phyloP scores from a whole-genome alignment of 2,329 filamentous ascomycete genomes.

The Tricladium varicosporioides region DNA sequence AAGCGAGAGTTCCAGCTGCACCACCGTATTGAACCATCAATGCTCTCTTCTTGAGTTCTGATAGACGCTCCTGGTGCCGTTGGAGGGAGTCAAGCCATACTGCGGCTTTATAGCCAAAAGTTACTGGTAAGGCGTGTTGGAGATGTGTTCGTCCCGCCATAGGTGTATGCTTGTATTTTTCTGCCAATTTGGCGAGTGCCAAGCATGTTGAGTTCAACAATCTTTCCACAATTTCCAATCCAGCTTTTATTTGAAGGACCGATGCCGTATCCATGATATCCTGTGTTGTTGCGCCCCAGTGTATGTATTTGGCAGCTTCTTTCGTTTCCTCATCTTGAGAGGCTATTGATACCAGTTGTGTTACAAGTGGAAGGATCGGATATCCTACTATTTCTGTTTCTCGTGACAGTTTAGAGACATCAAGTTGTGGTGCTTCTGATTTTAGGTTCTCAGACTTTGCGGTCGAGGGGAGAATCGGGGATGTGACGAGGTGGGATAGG shows the following conservation, averaged over 20 bases:
- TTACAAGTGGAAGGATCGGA: conserved; percentile 49
- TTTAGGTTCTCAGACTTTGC: not conserved
- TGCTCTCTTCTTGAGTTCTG: conserved; percentile 44
- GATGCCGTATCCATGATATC: conserved; percentile 58
- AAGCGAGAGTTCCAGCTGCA: conserved; percentile 54
- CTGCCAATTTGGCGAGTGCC: conserved; percentile 42
- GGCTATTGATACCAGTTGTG: conserved; percentile 42
- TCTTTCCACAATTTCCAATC: conserved; percentile 46
- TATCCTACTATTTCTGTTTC: conserved; percentile 53
- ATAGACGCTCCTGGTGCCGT: conserved; percentile 46
- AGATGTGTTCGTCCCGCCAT: conserved; percentile 58
- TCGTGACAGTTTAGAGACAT: conserved; percentile 41
- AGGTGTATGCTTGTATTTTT: conserved; percentile 48
- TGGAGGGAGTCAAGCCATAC: conserved; percentile 51
- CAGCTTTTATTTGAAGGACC: conserved; percentile 51
- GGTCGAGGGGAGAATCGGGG: not conserved
- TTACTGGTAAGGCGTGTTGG: conserved; percentile 55
- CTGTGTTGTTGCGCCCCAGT: conserved; percentile 59
- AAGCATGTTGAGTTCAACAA: conserved; percentile 43
- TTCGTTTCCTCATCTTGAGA: conserved; percentile 18
- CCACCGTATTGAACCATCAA: conserved; percentile 56
- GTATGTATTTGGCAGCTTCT: conserved; percentile 45
- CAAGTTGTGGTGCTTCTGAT: conserved; percentile 36
- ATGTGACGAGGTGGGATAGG: not conserved
- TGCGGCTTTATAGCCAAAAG: conserved; percentile 57